Evolutionary conservation across 768 basidiomycete genomes (phyloP).

Genomic region (Tylopilus vinaceipallidus): DNA sequence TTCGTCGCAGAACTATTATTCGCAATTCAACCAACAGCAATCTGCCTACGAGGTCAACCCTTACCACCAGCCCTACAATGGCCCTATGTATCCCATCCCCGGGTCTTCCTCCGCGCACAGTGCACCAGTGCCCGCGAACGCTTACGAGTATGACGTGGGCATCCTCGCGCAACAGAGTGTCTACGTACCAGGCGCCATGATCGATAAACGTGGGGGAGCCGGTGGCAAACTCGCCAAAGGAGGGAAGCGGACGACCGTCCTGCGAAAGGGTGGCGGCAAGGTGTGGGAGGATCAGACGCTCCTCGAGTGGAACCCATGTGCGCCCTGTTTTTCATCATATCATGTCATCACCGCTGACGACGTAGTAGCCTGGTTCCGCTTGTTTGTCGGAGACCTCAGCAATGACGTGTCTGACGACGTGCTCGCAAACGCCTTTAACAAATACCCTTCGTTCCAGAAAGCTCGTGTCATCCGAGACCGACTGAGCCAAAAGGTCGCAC

Average conservation of each 20-base stretch:
- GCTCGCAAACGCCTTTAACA: slow-evolving; percentile 87
- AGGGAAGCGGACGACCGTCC: slow-evolving; percentile 88
- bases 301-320: slow-evolving; percentile 96
- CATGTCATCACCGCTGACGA: slow-evolving; percentile 1
- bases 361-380: slow-evolving; percentile 84
- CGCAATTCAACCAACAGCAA: slow-evolving; percentile 51
- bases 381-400: slow-evolving; percentile 97
- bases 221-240: slow-evolving; percentile 87
- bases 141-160: slow-evolving; percentile 90
- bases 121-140: slow-evolving; percentile 84
- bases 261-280: slow-evolving; percentile 94
- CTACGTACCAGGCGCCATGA: slow-evolving; percentile 89
- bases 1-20: slow-evolving; percentile 43
- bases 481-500: slow-evolving; percentile 82
- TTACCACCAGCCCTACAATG: slow-evolving; percentile 79
- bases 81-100: slow-evolving; percentile 66
- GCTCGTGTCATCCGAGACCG: slow-evolving; percentile 94
- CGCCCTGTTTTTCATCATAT: slow-evolving; percentile 29
- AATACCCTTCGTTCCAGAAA: slow-evolving; percentile 92
- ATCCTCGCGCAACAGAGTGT: slow-evolving; percentile 89
- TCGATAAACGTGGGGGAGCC: slow-evolving; percentile 82
- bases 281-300: slow-evolving; percentile 98
- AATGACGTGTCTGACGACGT: slow-evolving; percentile 98
- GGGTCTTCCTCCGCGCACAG: slow-evolving; percentile 64
- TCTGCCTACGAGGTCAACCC: slow-evolving; percentile 66